A percentile compares a stretch with the other conserved stretches of the same genome.
Evolutionary conservation across 2,329 filamentous ascomycete genomes (phyloP).

Genomic region (Stagonosporopsis tanaceti): DNA sequence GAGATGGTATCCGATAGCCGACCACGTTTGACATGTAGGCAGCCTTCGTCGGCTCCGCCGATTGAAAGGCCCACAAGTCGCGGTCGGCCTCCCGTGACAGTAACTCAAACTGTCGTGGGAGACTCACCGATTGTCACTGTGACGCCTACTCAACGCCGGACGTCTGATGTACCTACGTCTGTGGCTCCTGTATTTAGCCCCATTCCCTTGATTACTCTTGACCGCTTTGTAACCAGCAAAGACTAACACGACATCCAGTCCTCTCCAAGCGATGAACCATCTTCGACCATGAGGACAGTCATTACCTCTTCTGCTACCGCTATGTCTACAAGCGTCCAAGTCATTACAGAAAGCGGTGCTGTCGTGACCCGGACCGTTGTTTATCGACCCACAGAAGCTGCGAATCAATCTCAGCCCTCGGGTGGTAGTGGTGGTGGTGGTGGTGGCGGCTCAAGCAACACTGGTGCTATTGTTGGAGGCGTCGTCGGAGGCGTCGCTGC

Average conservation of each 20-base stretch:
- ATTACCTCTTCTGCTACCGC: constrained; percentile 9
- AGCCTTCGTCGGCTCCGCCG: constrained; percentile 45
- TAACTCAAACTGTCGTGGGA: constrained; percentile 37
- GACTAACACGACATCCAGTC: constrained; percentile 2
- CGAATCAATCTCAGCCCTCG: not conserved
- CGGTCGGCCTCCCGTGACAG: constrained; percentile 35
- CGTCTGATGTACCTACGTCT: constrained; percentile 20
- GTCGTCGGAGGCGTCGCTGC: constrained; percentile 51
- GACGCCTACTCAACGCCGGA: constrained; percentile 6
- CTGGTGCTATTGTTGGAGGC: constrained; percentile 57
- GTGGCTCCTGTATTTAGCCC: constrained; percentile 29
- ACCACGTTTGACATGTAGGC: constrained; percentile 43
- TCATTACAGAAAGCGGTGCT: constrained; percentile 55
- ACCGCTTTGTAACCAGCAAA: not conserved
- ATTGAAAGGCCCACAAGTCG: constrained; percentile 34
- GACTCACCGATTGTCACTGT: constrained; percentile 29
- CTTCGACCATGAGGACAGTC: constrained; percentile 28
- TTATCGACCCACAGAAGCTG: constrained; percentile 35
- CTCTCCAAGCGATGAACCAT: constrained; percentile 11
- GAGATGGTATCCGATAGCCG: constrained; percentile 9
- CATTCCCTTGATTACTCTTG: constrained; percentile 16
- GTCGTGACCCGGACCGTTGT: constrained; percentile 57
- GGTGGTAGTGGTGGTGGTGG: not conserved
- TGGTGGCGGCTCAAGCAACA: constrained; percentile 32
- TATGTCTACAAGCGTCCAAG: constrained; percentile 40